Evolutionary conservation across 176 grass and related monocot genomes (phyloP).

Genomic region (Zoysia pacifica): DNA sequence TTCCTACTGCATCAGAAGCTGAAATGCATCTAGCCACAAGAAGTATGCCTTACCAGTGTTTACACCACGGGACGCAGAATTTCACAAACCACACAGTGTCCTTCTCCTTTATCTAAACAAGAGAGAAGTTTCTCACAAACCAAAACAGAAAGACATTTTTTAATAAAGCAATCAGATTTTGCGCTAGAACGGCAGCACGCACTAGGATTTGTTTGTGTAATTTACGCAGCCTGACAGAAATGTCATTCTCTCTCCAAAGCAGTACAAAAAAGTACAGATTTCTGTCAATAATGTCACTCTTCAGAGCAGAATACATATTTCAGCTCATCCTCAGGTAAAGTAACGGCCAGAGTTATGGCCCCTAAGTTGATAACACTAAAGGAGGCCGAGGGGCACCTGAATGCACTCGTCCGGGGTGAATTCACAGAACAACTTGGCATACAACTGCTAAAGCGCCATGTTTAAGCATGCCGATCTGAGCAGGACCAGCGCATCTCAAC

Average conservation of each 20-base stretch:
- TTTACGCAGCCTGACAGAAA: not conserved
- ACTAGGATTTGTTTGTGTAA: not conserved
- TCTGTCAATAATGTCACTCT: not conserved
- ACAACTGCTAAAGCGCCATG: not conserved
- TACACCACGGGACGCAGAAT: conserved; percentile 96
- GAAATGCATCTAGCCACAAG: conserved; percentile 9
- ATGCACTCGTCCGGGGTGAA: not conserved
- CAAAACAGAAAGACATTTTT: not conserved
- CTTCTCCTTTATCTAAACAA: conserved; percentile 82
- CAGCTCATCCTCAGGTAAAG: not conserved
- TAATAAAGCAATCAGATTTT: not conserved
- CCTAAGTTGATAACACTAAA: not conserved
- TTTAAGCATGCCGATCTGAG: not conserved
- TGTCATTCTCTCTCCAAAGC: not conserved
- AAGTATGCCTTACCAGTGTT: conserved; percentile 75
- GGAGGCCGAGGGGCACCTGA: not conserved
- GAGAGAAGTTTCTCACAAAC: conserved; percentile 11
- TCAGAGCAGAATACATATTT: not conserved
- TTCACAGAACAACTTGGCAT: not conserved
- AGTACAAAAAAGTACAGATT: not conserved
- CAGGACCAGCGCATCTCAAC: not conserved
- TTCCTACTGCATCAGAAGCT: not conserved
- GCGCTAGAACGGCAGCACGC: not conserved
- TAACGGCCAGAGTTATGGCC: not conserved
- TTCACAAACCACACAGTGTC: conserved; percentile 86